phyloP scores from a whole-genome alignment of 2,329 filamentous ascomycete species.

The Fusarium veterinarium region DNA sequence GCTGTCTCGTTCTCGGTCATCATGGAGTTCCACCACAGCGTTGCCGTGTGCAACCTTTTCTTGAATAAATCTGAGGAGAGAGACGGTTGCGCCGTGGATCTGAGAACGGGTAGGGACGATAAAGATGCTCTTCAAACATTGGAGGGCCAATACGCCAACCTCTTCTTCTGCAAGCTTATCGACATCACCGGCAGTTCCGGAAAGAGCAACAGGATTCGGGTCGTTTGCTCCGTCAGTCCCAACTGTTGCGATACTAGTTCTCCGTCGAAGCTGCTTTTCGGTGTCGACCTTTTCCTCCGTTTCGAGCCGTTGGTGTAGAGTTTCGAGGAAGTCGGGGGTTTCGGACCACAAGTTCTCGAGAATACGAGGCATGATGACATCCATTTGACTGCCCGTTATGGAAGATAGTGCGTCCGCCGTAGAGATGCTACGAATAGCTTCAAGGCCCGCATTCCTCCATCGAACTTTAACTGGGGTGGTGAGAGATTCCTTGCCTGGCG shows the following conservation, averaged over 20 bases:
- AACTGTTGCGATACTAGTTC: constrained; percentile 84
- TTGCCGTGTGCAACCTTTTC: constrained; percentile 66
- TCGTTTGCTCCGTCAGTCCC: constrained; percentile 69
- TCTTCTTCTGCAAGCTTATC: constrained; percentile 92
- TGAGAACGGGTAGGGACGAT: constrained; percentile 84
- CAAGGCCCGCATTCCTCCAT: constrained; percentile 79
- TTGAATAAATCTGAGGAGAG: constrained; percentile 80
- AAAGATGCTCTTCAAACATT: constrained; percentile 89
- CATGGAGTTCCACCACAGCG: constrained; percentile 62
- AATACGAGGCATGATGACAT: constrained; percentile 84
- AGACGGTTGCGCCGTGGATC: constrained; percentile 79
- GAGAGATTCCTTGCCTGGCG: constrained; percentile 63
- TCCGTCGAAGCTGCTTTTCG: constrained; percentile 71
- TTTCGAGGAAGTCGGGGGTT: constrained; percentile 74
- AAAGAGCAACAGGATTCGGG: constrained; percentile 77
- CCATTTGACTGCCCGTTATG: constrained; percentile 79
- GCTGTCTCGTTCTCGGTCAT: constrained; percentile 57
- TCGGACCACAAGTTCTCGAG: constrained; percentile 87
- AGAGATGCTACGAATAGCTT: constrained; percentile 84
- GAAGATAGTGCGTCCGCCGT: constrained; percentile 82
- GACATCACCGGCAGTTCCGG: constrained; percentile 84
- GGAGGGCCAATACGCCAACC: constrained; percentile 83
- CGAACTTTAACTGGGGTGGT: constrained; percentile 82
- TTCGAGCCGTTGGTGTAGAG: constrained; percentile 74
- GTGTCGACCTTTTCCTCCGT: constrained; percentile 75